Percentiles rank a stretch among this genome's conserved stretches.
phyloP scores from a whole-genome alignment of 2,329 filamentous ascomycete genomes.

The Sporothrix protearum region DNA sequence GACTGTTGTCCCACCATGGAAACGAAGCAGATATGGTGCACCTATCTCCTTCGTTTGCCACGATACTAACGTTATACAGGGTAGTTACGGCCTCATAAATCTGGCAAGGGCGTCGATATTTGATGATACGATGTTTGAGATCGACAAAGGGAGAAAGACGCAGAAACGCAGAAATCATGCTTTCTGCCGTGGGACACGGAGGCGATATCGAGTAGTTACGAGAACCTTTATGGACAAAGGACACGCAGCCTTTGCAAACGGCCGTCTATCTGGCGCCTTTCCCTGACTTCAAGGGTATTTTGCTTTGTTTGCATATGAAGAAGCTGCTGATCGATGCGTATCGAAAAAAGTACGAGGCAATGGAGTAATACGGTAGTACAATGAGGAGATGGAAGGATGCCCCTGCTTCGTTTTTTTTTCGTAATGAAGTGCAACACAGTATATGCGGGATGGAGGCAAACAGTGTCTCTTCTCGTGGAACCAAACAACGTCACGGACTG shows the following conservation, averaged over 20 bases:
- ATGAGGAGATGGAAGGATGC: neutral
- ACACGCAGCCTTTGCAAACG: neutral
- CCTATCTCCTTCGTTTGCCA: neutral
- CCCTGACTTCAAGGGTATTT: neutral
- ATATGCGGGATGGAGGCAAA: neutral
- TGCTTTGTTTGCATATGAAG: neutral
- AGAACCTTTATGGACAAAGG: neutral
- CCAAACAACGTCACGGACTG: neutral
- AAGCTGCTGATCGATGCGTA: slow-evolving; percentile 1
- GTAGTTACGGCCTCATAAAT: neutral
- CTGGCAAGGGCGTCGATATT: neutral
- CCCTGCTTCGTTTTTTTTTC: neutral
- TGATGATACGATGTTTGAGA: neutral
- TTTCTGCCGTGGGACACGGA: neutral
- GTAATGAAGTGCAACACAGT: slow-evolving; percentile 12
- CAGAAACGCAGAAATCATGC: neutral
- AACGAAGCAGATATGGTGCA: neutral
- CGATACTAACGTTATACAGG: neutral
- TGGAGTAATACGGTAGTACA: neutral
- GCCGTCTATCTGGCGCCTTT: neutral
- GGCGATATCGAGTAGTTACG: neutral
- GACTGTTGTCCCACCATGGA: neutral
- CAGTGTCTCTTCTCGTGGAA: neutral
- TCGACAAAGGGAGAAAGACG: neutral
- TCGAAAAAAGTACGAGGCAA: neutral